Percentiles rank a stretch among this genome's conserved stretches.
Conservation (phyloP, 192 early-diverging fungal species). For the Coemansia brasiliensis region DNA sequence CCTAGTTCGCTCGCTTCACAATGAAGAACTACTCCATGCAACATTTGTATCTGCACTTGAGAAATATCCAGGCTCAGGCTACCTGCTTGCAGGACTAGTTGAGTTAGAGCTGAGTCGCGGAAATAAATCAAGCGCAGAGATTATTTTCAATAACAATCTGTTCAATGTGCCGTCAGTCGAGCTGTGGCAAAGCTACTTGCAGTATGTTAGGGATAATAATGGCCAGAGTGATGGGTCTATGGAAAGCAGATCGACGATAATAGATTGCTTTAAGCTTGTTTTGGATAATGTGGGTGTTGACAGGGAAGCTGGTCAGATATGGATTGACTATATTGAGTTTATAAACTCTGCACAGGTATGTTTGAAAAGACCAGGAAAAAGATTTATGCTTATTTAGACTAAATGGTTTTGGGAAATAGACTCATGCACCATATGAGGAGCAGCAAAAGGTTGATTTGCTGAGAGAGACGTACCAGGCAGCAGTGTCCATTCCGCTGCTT, state of each 20-base stretch:
- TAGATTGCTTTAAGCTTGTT: slow-evolving; percentile 86
- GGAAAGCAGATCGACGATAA: slow-evolving; percentile 69
- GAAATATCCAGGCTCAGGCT: slow-evolving; percentile 80
- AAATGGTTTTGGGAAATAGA: slow-evolving; percentile 14
- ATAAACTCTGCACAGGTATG: slow-evolving; percentile 71
- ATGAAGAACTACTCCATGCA: slow-evolving; percentile 60
- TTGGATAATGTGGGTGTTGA: slow-evolving; percentile 85
- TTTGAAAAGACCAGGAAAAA: neutral
- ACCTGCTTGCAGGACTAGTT: slow-evolving; percentile 75
- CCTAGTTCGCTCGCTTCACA: slow-evolving; percentile 61
- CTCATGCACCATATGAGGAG: slow-evolving; percentile 71
- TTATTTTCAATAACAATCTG: slow-evolving; percentile 82
- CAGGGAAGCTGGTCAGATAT: slow-evolving; percentile 84
- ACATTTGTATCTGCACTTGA: slow-evolving; percentile 69
- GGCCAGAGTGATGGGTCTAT: slow-evolving; percentile 52
- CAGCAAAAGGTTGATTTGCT: slow-evolving; percentile 85
- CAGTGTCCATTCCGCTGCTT: slow-evolving; percentile 80
- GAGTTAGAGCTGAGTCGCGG: slow-evolving; percentile 80
- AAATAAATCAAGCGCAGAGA: slow-evolving; percentile 74
- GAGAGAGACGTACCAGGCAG: slow-evolving; percentile 81
- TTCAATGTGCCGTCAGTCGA: slow-evolving; percentile 81
- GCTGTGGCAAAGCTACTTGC: slow-evolving; percentile 86
- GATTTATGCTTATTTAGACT: neutral
- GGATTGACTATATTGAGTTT: slow-evolving; percentile 86
- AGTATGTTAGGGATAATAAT: slow-evolving; percentile 78